Evolutionary conservation across 192 early-diverging fungal genomes (phyloP).

Genomic region (Backusella luteola): DNA sequence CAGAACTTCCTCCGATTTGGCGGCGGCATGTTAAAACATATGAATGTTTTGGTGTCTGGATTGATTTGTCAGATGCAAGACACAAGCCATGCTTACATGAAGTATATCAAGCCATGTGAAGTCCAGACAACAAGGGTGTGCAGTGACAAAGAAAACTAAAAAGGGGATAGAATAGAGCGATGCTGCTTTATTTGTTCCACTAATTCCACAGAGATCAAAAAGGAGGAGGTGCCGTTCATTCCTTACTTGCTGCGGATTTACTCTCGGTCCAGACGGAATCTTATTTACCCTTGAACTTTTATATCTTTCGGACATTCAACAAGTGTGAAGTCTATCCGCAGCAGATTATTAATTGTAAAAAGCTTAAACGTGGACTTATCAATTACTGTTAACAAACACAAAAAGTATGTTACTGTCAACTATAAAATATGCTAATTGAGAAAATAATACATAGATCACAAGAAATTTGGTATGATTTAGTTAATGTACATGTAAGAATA

Average conservation of each 20-base stretch:
- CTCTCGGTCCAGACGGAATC: slow-evolving; percentile 12
- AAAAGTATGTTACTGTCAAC: neutral
- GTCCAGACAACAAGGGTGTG: neutral
- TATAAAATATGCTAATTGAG: neutral
- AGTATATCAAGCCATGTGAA: neutral
- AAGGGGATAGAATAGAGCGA: neutral
- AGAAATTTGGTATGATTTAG: neutral
- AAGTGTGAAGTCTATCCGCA: neutral
- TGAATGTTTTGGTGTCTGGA: neutral
- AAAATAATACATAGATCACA: neutral
- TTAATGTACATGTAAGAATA: neutral
- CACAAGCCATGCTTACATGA: neutral
- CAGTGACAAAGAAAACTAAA: neutral
- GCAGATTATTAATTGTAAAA: neutral
- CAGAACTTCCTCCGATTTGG: slow-evolving; percentile 6
- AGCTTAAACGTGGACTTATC: neutral
- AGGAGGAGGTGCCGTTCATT: slow-evolving; percentile 2
- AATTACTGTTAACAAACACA: neutral
- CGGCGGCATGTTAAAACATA: neutral
- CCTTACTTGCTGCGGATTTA: neutral
- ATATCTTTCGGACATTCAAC: slow-evolving; percentile 10
- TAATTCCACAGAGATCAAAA: neutral
- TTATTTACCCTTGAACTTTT: neutral
- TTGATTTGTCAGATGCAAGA: neutral
- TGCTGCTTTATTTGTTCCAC: slow-evolving; percentile 4